phyloP scores from a whole-genome alignment of 2,329 filamentous ascomycete genomes.

The Diplodia mutila region DNA sequence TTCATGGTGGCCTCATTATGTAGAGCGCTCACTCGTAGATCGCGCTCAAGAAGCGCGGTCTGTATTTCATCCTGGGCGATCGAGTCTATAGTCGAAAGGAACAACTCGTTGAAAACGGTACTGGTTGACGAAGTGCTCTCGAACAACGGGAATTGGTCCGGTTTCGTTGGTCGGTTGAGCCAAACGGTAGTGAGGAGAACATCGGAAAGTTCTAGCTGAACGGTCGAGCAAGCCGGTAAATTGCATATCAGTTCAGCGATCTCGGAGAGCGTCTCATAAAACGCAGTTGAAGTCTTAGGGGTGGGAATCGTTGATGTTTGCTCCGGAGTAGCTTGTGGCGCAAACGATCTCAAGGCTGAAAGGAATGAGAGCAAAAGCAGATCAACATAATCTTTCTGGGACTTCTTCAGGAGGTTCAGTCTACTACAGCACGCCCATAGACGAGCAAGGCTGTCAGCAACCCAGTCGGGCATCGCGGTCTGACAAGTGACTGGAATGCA shows the following conservation, averaged over 20 bases:
- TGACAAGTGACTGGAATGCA: not conserved
- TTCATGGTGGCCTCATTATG: not conserved
- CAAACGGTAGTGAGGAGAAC: not conserved
- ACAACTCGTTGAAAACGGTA: slow-evolving; percentile 9
- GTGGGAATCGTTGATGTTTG: not conserved
- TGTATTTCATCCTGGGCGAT: slow-evolving; percentile 32
- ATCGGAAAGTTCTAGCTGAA: slow-evolving; percentile 6
- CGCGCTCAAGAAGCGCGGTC: slow-evolving; percentile 33
- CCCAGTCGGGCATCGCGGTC: not conserved
- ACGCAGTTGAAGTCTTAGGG: not conserved
- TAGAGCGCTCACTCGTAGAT: slow-evolving; percentile 38
- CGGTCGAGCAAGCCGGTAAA: not conserved
- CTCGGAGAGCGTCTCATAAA: slow-evolving; percentile 13
- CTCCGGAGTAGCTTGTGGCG: not conserved
- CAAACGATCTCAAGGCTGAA: not conserved
- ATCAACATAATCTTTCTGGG: not conserved
- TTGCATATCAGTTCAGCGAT: slow-evolving; percentile 1
- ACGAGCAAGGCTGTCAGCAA: slow-evolving; percentile 1
- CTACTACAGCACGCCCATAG: not conserved
- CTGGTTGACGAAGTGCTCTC: not conserved
- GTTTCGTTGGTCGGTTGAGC: not conserved
- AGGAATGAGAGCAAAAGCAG: slow-evolving; percentile 16
- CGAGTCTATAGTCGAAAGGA: slow-evolving; percentile 24
- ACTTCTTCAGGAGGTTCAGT: not conserved
- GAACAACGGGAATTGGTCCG: not conserved